Base-by-base conservation (phyloP, 2,329 filamentous ascomycete species). In the Fusarium metavorans region DNA sequence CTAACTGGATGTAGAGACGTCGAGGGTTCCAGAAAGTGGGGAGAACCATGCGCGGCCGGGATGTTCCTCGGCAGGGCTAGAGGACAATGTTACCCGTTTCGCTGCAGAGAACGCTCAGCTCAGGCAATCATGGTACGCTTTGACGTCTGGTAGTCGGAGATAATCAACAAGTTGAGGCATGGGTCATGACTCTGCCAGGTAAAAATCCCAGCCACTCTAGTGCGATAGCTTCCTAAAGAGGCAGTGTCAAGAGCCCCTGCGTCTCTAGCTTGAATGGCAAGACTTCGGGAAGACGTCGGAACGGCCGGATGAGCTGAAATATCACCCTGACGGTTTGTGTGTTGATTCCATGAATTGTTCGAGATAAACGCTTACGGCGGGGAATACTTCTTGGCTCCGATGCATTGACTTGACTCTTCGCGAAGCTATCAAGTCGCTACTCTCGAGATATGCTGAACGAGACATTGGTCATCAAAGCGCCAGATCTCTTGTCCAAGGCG, bases 21-120 rank as follows among this genome's bases (percentile, higher is more conserved):
- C 20, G 4, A 50, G 43, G 23, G 25, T 6, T 16, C 52, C 63
- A n/a, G 59, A 56, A 32, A 65, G 70, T 70, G 70, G 70, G 60
- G 52, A 39, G 39, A 57, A 45, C 18, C 45, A 20, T 14, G 13
- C 16, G 6, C 43, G 18, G 37, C 41, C 20, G 27, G 41, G 27
- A 18, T 45, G 23, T 48, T 27, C 41, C n/a, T 32, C 14, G 39
- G 41, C 25, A 43, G 41, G 23, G 41, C 59, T 35, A n/a, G n/a
- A 14, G 32, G 37, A 20, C 23, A n/a, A 14, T 25, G 8, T 14
- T n/a, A 27, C 35, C n/a, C 20, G 27, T 14, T 16, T 23, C 7
- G 32, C n/a, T 27, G 7, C 34, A 23, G 32, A 25, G 30, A 54
- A 54, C 13, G 13, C 8, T 54, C 27, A n/a, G 25, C 43, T 41